Conservation (phyloP, 2,329 filamentous ascomycete genomes). For the Alternaria arborescens region DNA sequence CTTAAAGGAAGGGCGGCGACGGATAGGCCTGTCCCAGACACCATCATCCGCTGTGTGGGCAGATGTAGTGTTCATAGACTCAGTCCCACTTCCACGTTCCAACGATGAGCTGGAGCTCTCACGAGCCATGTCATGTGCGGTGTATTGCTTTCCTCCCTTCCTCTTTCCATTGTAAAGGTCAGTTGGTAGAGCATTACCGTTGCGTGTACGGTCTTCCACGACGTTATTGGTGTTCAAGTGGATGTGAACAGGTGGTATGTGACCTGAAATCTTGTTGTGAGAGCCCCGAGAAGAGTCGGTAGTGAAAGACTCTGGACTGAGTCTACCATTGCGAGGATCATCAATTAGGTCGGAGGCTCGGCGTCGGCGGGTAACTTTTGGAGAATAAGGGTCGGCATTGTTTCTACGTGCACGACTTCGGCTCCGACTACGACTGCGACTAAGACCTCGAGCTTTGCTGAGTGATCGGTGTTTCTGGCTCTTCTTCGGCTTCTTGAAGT, state of each 20-base stretch:
- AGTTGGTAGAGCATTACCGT: conserved; percentile 18
- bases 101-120: conserved; percentile 20
- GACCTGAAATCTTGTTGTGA: conserved; percentile 6
- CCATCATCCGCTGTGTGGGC: conserved; percentile 30
- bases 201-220: conserved; percentile 22
- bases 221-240: conserved; percentile 23
- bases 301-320: conserved; percentile 26
- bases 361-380: conserved; percentile 20
- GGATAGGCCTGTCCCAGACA: conserved; percentile 28
- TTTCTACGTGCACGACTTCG: conserved; percentile 16
- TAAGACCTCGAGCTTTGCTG: conserved; percentile 20
- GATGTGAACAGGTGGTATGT: conserved; percentile 33
- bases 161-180: conserved; percentile 17
- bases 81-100: conserved; percentile 33
- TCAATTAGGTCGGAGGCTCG: conserved; percentile 22
- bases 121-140: conserved; percentile 28
- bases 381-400: conserved; percentile 14
- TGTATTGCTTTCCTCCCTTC: conserved; percentile 16
- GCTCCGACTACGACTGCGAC: conserved; percentile 18
- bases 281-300: conserved; percentile 29
- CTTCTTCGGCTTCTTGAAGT: conserved; percentile 20
- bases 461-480: conserved; percentile 17
- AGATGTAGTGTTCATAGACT: conserved; percentile 30
- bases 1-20: conserved; percentile 4
- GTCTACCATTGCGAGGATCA: conserved; percentile 27